These are phyloP conservation scores for Epichloe amarillans DNA, from an alignment of 2,329 filamentous ascomycete genomes.

Conservation along the genomic window DNA sequence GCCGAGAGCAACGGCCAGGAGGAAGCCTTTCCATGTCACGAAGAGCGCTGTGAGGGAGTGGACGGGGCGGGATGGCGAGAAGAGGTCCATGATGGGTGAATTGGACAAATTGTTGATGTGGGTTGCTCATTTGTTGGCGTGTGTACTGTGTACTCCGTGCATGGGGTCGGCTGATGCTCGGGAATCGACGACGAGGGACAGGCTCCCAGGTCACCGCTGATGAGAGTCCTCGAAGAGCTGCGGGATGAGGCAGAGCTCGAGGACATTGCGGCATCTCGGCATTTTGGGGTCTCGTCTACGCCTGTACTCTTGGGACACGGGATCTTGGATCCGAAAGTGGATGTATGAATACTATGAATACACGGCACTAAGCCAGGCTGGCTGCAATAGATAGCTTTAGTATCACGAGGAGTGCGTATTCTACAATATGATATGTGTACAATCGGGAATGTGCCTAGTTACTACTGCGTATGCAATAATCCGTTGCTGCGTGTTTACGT, in stretches of 20 bases:
- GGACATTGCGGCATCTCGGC: neutral
- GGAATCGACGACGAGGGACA: conserved; percentile 1
- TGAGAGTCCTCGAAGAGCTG: conserved; percentile 13
- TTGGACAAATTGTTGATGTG: neutral
- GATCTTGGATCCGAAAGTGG: conserved; percentile 27
- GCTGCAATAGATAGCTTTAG: no score
- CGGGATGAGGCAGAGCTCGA: conserved; percentile 16
- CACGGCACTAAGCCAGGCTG: no score
- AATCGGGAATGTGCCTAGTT: no score
- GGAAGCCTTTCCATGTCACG: conserved; percentile 49
- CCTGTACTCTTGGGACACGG: conserved; percentile 35
- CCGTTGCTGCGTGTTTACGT: no score
- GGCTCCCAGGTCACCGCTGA: conserved; percentile 6
- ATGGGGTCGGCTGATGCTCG: no score
- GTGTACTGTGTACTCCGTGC: no score
- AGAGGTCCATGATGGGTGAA: conserved; percentile 1
- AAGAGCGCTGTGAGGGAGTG: conserved; percentile 28
- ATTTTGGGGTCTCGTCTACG: conserved; percentile 12
- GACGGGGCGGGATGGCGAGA: neutral
- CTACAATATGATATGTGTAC: no score
- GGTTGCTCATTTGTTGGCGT: neutral
- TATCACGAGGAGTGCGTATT: no score
- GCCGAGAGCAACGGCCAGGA: conserved; percentile 47
- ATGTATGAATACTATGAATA: conserved; percentile 11
- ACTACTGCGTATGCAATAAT: no score